Base-by-base conservation (phyloP, 768 basidiomycete species). In the Fomitopsis pulvina region DNA sequence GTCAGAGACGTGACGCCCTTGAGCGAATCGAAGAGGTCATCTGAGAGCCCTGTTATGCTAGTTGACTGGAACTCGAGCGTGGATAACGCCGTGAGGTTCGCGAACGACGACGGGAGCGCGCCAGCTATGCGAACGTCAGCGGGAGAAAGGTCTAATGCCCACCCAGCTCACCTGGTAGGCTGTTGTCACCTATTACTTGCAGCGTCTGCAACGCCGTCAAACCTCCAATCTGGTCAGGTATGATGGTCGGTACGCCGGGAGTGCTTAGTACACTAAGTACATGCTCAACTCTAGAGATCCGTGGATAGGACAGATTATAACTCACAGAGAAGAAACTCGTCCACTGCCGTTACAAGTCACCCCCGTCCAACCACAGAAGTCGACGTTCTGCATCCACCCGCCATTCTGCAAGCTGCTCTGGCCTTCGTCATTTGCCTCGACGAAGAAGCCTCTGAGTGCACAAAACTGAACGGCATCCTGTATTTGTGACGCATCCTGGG, bases 331-430 rank as follows among this genome's bases (percentile, higher is more conserved):
- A 14, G 65, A 59, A 2, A 78, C 68, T 25, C 61, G 56, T 3
- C 75, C 75, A 21, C 64, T 61, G 4, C 63, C 57, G 56, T 72
- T 68, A 52, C 77, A 78, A 25, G 54, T 57, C 3, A 78, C 70
- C 2, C 77, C 77, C 6, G 53, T 62, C 77, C 77, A 78, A 1
- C 67, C 60, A 53, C 76, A 78, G 52, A 73, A 74, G 43, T 66
- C 63, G 32, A 68, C 55, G 44, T 76, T 70, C 52, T 71, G 68
- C 41, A 68, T 64, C 77, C 77, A 78, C 5, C 69, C 70, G 1
- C 67, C 68, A 20, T 68, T 70, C 42, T 67, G 64, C 8, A 78
- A 65, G 0, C 58, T 62, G 1, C 65, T 56, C 57, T 74, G 74
- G 1, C 70, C 72, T 45, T 63, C 58, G 14, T 61, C 52, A 14